A percentile compares a stretch with the other conserved stretches of the same genome.
Evolutionary conservation across 2,329 filamentous ascomycete genomes (phyloP).

Genomic region (Penicillium aurantiogriseum): DNA sequence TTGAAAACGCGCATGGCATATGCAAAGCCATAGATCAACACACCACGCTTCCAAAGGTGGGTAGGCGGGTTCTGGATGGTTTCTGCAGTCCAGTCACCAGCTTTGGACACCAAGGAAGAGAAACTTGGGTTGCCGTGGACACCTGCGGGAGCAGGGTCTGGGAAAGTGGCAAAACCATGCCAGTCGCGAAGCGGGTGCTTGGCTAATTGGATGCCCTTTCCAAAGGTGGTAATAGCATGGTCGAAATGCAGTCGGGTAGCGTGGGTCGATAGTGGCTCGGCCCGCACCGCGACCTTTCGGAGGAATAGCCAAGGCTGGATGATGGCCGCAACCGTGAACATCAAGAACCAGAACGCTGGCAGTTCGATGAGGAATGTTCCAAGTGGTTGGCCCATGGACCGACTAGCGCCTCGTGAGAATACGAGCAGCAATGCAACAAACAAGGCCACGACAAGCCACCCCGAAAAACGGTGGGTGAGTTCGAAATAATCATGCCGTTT

Average conservation of each 20-base stretch:
- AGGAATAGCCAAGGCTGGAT: constrained; percentile 72
- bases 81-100: constrained; percentile 70
- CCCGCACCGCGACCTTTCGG: constrained; percentile 63
- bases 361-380: constrained; percentile 45
- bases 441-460: constrained; percentile 65
- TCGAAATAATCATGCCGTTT: constrained; percentile 69
- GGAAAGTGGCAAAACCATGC: constrained; percentile 74
- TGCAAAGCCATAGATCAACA: constrained; percentile 66
- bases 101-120: constrained; percentile 68
- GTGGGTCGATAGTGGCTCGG: constrained; percentile 68
- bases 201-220: constrained; percentile 60
- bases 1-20: constrained; percentile 66
- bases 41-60: constrained; percentile 66
- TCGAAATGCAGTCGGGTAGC: constrained; percentile 69
- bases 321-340: constrained; percentile 63
- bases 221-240: constrained; percentile 59
- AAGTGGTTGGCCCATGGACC: constrained; percentile 34
- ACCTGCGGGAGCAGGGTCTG: constrained; percentile 46
- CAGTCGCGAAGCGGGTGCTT: constrained; percentile 66
- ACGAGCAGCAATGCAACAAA: constrained; percentile 66
- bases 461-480: constrained; percentile 67
- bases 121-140: constrained; percentile 51
- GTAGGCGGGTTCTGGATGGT: constrained; percentile 62
- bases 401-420: constrained; percentile 47
- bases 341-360: constrained; percentile 66